phyloP scores from a whole-genome alignment of 495 filamentous ascomycete species.

The Penicillium macrosclerotiorum region DNA sequence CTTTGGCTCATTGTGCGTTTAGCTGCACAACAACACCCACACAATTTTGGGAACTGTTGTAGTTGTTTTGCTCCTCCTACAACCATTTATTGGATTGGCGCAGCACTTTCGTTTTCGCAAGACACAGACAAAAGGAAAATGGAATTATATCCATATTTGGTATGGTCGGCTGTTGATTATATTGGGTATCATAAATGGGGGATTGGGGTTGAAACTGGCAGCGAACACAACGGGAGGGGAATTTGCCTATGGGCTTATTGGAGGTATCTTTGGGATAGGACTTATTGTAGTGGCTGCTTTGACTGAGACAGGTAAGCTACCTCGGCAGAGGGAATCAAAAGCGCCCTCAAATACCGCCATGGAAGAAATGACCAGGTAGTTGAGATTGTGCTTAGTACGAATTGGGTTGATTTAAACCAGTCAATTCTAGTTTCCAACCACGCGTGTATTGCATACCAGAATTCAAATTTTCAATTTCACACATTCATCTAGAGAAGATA shows the following conservation, averaged over 20 bases:
- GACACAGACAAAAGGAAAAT: background rate
- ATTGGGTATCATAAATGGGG: background rate
- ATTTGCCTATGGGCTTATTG: background rate
- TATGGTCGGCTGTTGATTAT: background rate
- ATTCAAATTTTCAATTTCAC: too few relatives aligned
- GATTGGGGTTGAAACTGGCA: background rate
- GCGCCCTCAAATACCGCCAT: too few relatives aligned
- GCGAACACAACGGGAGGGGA: background rate
- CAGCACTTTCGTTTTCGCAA: background rate
- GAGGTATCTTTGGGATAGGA: background rate
- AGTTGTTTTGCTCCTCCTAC: background rate
- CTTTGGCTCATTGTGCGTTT: background rate
- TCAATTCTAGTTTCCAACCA: too few relatives aligned
- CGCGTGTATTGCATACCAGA: too few relatives aligned
- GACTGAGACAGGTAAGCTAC: background rate
- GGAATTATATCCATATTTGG: background rate
- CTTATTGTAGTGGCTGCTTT: background rate
- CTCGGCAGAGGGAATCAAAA: too few relatives aligned
- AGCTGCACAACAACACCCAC: background rate
- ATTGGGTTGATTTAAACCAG: too few relatives aligned
- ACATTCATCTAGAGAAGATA: too few relatives aligned
- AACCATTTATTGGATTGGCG: background rate
- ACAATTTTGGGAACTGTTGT: background rate
- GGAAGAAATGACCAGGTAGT: too few relatives aligned
- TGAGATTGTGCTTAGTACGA: too few relatives aligned